These are phyloP conservation scores for Pestalotiopsis sp. DNA, from an alignment of 2,329 filamentous ascomycete genomes.

Conservation along the genomic window DNA sequence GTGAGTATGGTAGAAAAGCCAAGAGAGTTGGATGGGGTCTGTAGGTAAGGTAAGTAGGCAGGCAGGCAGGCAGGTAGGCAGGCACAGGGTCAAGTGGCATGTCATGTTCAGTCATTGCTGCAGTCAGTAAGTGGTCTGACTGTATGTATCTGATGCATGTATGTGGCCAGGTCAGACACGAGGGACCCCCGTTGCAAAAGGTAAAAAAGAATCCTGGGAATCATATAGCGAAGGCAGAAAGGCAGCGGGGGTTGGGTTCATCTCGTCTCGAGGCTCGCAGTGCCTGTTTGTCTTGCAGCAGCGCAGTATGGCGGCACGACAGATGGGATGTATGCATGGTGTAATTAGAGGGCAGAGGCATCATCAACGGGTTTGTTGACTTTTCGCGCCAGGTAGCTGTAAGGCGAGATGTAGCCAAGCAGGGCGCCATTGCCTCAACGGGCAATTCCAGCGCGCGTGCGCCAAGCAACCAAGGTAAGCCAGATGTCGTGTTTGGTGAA, in stretches of 20 bases:
- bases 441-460: not conserved
- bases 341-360: not conserved
- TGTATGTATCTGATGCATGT: not conserved
- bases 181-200: not conserved
- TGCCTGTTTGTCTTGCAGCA: not conserved
- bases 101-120: not conserved
- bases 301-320: not conserved
- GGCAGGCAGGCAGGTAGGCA: no score
- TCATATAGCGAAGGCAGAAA: not conserved
- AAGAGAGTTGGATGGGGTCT: not conserved
- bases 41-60: not conserved
- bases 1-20: not conserved
- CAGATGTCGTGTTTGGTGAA: constrained; percentile 1
- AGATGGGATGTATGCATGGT: not conserved
- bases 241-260: not conserved
- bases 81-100: no score
- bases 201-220: not conserved
- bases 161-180: not conserved
- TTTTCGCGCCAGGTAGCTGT: not conserved
- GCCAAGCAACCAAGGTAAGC: not conserved
- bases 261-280: not conserved
- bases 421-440: not conserved
- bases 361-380: not conserved
- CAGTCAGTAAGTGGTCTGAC: not conserved
- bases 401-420: not conserved